Percentiles rank a stretch among this genome's conserved stretches.
Conservation (phyloP, 164 flowering plant species). For the Stephania yunnanensis region DNA sequence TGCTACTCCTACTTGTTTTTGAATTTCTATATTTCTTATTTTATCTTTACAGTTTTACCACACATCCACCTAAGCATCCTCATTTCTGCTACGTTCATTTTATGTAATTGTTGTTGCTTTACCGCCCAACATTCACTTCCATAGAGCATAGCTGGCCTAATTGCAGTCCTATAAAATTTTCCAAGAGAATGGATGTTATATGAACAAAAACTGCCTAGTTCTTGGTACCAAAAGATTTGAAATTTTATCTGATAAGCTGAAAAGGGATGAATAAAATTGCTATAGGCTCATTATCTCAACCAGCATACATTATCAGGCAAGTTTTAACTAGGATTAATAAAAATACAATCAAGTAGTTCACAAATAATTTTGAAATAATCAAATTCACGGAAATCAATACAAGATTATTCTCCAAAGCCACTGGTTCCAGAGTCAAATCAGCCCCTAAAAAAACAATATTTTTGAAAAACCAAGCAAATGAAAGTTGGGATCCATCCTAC, state of each 20-base stretch:
- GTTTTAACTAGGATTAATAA: neutral
- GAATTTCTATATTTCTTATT: too few species aligned
- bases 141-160: too few species aligned
- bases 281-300: neutral
- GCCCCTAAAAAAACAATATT: neutral
- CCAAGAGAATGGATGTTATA: neutral
- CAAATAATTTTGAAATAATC: neutral
- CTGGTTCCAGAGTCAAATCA: neutral
- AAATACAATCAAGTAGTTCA: neutral
- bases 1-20: too few species aligned
- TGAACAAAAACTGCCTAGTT: neutral
- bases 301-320: neutral
- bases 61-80: too few species aligned
- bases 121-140: too few species aligned
- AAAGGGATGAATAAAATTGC: neutral
- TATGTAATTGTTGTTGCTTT: too few species aligned
- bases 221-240: neutral
- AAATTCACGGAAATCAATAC: neutral
- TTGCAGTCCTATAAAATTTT: too few species aligned
- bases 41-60: too few species aligned
- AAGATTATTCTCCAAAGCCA: neutral
- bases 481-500: neutral
- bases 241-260: neutral
- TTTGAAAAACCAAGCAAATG: neutral
- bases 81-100: too few species aligned